Evolutionary conservation across 2,329 filamentous ascomycete species (phyloP).

Genomic region (Chaetomiaceae sp.): DNA sequence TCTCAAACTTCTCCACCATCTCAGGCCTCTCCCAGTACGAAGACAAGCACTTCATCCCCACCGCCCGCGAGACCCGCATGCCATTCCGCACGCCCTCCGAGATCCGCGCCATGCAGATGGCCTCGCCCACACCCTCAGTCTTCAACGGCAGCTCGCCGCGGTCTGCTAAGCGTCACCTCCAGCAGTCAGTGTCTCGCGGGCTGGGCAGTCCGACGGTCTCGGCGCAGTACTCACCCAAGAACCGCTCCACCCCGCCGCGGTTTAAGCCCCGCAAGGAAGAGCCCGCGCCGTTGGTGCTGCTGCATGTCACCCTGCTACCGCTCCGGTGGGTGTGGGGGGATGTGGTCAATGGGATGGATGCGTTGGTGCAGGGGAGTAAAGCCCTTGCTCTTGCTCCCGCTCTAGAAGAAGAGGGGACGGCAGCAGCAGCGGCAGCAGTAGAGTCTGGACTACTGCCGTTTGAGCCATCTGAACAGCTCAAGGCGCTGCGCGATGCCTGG

Average conservation of each 20-base stretch:
- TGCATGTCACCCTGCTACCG: slow-evolving; percentile 74
- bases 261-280: slow-evolving; percentile 52
- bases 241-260: slow-evolving; percentile 50
- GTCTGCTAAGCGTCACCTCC: slow-evolving; percentile 42
- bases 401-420: no score
- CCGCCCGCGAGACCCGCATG: slow-evolving; percentile 56
- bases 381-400: no score
- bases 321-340: slow-evolving; percentile 61
- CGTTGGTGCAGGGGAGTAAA: slow-evolving; percentile 29
- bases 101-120: slow-evolving; percentile 68
- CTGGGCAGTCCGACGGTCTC: slow-evolving; percentile 52
- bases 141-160: slow-evolving; percentile 48
- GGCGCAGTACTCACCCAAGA: slow-evolving; percentile 52
- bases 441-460: slow-evolving; percentile 19
- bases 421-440: background rate
- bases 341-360: slow-evolving; percentile 43
- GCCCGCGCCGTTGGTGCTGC: slow-evolving; percentile 60
- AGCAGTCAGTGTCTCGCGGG: slow-evolving; percentile 42
- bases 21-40: slow-evolving; percentile 54
- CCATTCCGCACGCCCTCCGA: slow-evolving; percentile 67
- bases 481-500: slow-evolving; percentile 58
- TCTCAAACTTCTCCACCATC: slow-evolving; percentile 48
- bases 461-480: slow-evolving; percentile 44
- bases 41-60: slow-evolving; percentile 43
- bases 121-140: slow-evolving; percentile 58